These are phyloP conservation scores for Mrakia blollopis DNA, from an alignment of 768 basidiomycete species.

Conservation along the genomic window DNA sequence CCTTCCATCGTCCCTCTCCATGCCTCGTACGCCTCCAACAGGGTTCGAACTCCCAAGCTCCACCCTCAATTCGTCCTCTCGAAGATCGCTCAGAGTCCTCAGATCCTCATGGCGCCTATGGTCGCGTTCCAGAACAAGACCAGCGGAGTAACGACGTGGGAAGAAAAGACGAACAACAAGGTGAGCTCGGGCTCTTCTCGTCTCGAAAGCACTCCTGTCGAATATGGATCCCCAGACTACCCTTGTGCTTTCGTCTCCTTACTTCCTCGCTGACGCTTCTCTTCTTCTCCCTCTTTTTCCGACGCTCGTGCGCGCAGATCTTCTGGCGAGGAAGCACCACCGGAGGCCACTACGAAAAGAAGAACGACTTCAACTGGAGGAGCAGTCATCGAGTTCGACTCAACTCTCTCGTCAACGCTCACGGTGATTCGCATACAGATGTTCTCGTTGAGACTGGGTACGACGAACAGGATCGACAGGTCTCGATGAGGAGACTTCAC, in stretches of 20 bases:
- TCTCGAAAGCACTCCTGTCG: too few relatives aligned
- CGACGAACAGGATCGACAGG: too few relatives aligned
- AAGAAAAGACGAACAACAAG: conserved; percentile 5
- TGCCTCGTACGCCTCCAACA: neutral
- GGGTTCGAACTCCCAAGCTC: neutral
- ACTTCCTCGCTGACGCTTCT: neutral
- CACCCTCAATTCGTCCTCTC: conserved; percentile 2
- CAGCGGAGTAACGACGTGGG: neutral
- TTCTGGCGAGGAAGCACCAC: conserved; percentile 27
- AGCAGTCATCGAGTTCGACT: conserved; percentile 14
- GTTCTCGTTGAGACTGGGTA: too few relatives aligned
- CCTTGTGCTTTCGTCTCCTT: neutral
- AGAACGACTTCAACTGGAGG: conserved; percentile 7
- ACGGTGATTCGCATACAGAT: too few relatives aligned
- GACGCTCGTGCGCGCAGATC: neutral
- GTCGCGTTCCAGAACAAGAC: neutral
- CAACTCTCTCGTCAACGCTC: conserved; percentile 5
- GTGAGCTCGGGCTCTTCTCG: neutral
- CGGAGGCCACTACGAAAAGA: neutral
- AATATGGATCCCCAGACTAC: too few relatives aligned
- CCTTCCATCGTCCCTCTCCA: neutral
- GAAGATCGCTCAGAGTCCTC: neutral
- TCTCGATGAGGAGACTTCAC: neutral
- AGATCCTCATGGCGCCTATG: neutral
- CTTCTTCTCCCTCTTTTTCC: neutral